Evolutionary conservation across 306 rosid genomes (phyloP), one percentile per base, ranked within the genome.

Genomic region (Lablab purpureus): DNA sequence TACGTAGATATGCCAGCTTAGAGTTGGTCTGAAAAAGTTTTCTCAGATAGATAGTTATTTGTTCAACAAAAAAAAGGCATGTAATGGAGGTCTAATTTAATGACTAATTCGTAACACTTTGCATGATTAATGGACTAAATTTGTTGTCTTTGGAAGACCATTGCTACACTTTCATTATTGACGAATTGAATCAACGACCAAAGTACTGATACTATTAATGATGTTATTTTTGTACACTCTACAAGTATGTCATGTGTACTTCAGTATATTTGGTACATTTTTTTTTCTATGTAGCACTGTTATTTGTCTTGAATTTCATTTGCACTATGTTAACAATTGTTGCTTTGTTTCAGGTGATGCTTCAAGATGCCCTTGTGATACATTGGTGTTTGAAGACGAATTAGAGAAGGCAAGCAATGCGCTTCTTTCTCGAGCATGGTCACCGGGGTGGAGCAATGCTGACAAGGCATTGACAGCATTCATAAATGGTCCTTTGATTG

Each of bases 371-470:
- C 84, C 84, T 54, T 41, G 77, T 72, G 97, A 94, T 73, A 85
- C 90, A 34, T 79, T 94, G 78, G 86, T 89, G 63, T 89, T 93
- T 79, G 99, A 96, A 88, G 98, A 93, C 55, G 99, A 96, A 70
- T 87, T 62, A 30, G 99, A 96, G 89, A 96, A 93, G 78, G 97
- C 97, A 82, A 96, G 99, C 85, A 96, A 96, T 54, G 99, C 99
- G 0, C 97, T 96, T 83, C 98, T 96, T 15, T 92, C 98, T 69
- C 86, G 99, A 84, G 99, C 98, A 70, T 96, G 99, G 99, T 87
- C 98, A 82, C 98, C 99, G 1, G 99, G 99, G n/a, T 96, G 99
- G 99, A 93, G 97, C 87, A 91, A 86, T 36, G 99, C 98, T 7
- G 91, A 96, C 78, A 96, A 90, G 85, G 96, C 99, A 14, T 73